Base-by-base conservation (phyloP, 192 early-diverging fungal species). In the Backusella westeae region DNA sequence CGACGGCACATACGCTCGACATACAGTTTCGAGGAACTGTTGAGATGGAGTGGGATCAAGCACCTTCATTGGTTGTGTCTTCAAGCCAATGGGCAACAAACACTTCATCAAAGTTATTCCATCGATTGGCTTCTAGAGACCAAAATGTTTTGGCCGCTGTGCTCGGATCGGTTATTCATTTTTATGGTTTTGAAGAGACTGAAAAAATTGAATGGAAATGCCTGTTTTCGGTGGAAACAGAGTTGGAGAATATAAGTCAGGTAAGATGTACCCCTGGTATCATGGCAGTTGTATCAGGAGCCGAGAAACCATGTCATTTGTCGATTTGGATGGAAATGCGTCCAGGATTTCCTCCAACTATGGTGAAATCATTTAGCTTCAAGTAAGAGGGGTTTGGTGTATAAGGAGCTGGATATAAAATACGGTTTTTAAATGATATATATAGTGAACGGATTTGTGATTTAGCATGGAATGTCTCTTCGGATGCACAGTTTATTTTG, bases 401-500 rank as follows among this genome's bases (percentile, higher is more conserved):
- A 39, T 39, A 39, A 10, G 38, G 9, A 12, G 10, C 3, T 7
- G 38, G 38, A 39, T 12, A 72, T 19, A 52, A 52, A 52, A 53
- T n/a, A 53, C 6, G n/a, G 17, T 19, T 19, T 14, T 4, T 76
- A 34, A 9, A 49, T n/a, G 46, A 49, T 49, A 6, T 75, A 9
- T 71, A 65, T 72, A 91, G 84, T 41, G 85, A 86, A 53, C 49
- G 70, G 4, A 80, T 93, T 49, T 78, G 87, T 38, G 91, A 84
- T 73, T 52, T 93, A 42, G 89, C 90, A 67, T 96, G 93, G 94
- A 89, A 84, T 75, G 81, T 92, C 4, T 87, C 93, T n/a, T 88
- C 90, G 6, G 92, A 93, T 77, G 93, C 92, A 1, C 88, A 94
- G 52, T 87, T 89, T 41, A 79, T 95, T 34, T 80, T 96, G 10